phyloP scores from a whole-genome alignment of 1,284 basidiomycete species.

The Irpex rosettiformis region DNA sequence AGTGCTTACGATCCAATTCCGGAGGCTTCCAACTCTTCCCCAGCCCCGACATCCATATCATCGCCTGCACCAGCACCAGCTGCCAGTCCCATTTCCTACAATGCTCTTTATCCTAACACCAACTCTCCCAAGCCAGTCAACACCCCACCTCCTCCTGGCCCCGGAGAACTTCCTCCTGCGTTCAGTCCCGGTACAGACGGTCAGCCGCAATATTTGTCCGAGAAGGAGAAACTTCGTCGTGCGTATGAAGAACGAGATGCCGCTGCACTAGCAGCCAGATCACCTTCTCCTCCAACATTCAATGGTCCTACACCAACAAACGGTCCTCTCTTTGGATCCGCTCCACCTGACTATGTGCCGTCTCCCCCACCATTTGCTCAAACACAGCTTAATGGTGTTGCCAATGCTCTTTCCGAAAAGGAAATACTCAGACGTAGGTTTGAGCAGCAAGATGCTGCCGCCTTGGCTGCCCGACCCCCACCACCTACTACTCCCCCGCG shows the following conservation, averaged over 20 bases:
- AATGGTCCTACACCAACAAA: background rate
- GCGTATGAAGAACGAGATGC: slow-evolving; percentile 61
- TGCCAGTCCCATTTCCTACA: slow-evolving; percentile 44
- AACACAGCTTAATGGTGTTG: slow-evolving; percentile 9
- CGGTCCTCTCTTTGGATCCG: background rate
- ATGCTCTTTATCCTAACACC: slow-evolving; percentile 46
- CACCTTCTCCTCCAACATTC: slow-evolving; percentile 1
- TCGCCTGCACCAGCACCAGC: background rate
- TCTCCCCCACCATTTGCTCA: slow-evolving; percentile 1
- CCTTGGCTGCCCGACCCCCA: slow-evolving; percentile 24
- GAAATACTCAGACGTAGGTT: slow-evolving; percentile 42
- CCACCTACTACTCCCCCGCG: slow-evolving; percentile 17
- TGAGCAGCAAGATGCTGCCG: slow-evolving; percentile 60
- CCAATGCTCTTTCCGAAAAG: slow-evolving; percentile 35
- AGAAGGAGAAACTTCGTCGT: slow-evolving; percentile 34
- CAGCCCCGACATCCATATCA: background rate
- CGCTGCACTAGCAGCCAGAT: slow-evolving; percentile 20
- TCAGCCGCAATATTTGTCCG: slow-evolving; percentile 20
- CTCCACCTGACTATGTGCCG: slow-evolving; percentile 7
- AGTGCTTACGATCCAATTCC: slow-evolving; percentile 28
- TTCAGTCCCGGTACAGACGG: slow-evolving; percentile 21
- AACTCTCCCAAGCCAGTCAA: slow-evolving; percentile 13
- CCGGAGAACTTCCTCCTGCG: slow-evolving; percentile 23
- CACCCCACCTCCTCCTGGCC: slow-evolving; percentile 18
- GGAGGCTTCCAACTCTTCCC: slow-evolving; percentile 7